Conservation (phyloP, 2,329 filamentous ascomycete species). For the Fusarium sp. region DNA sequence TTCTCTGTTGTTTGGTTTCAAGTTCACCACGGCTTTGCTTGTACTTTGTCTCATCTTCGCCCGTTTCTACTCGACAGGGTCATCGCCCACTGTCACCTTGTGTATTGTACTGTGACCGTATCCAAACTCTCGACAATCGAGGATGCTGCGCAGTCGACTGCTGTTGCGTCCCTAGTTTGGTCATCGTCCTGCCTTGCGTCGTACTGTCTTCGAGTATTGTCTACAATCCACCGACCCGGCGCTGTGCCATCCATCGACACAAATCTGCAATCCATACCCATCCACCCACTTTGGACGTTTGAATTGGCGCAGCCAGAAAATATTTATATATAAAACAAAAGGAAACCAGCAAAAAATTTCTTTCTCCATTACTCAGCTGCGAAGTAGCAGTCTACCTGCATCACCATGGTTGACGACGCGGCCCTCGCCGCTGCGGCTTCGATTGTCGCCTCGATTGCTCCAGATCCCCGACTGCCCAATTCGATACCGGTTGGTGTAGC, state of each 20-base stretch:
- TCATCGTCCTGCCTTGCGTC: slow-evolving; percentile 14
- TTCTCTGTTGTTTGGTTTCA: slow-evolving; percentile 1
- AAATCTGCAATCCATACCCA: slow-evolving; percentile 7
- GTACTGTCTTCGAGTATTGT: slow-evolving; percentile 6
- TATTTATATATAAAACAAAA: not conserved
- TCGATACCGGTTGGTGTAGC: slow-evolving; percentile 54
- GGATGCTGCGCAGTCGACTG: slow-evolving; percentile 33
- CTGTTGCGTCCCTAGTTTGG: slow-evolving; percentile 31
- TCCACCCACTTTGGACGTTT: slow-evolving; percentile 5
- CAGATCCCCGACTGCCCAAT: slow-evolving; percentile 52
- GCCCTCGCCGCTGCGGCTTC: slow-evolving; percentile 63
- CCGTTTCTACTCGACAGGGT: slow-evolving; percentile 8
- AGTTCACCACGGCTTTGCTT: slow-evolving; percentile 6
- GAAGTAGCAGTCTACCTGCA: slow-evolving; percentile 39
- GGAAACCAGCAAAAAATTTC: not conserved
- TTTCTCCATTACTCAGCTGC: slow-evolving; percentile 38
- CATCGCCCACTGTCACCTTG: slow-evolving; percentile 22
- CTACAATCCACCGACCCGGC: slow-evolving; percentile 6
- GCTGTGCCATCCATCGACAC: slow-evolving; percentile 4
- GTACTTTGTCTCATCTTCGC: not conserved
- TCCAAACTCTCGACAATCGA: slow-evolving; percentile 20
- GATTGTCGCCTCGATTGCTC: slow-evolving; percentile 63
- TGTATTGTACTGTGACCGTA: slow-evolving; percentile 19
- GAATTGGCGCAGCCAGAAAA: slow-evolving; percentile 5
- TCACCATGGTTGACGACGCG: slow-evolving; percentile 63